Evolutionary conservation across 208 protist genomes (phyloP).

Genomic region (Naegleria gruberi): DNA sequence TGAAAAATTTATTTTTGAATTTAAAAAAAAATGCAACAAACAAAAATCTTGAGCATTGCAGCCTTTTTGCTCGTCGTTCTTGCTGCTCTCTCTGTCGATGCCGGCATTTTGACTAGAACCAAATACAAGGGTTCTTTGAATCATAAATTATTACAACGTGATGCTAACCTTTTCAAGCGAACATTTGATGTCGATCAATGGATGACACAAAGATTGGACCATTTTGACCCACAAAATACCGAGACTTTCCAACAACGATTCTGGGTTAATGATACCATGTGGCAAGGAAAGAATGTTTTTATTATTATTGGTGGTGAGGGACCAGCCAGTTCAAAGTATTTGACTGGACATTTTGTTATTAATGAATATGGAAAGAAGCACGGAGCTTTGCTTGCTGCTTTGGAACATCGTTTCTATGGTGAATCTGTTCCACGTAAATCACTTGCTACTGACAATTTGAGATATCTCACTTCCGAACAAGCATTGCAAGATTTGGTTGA

Average conservation of each 20-base stretch:
- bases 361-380: conserved; percentile 9
- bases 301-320: conserved; percentile 27
- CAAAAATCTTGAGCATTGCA: too few species aligned
- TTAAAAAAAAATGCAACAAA: too few species aligned
- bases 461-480: conserved; percentile 21
- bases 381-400: conserved; percentile 17
- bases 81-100: not conserved
- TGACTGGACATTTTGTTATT: conserved; percentile 5
- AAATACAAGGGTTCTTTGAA: not conserved
- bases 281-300: conserved; percentile 15
- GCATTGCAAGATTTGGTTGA: conserved; percentile 21
- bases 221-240: conserved; percentile 18
- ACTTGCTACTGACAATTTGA: conserved; percentile 13
- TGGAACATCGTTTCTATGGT: conserved; percentile 28
- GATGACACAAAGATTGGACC: conserved; percentile 26
- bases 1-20: too few species aligned
- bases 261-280: conserved; percentile 19
- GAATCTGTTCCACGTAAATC: not conserved
- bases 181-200: not conserved
- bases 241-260: conserved; percentile 26
- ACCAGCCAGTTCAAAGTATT: not conserved
- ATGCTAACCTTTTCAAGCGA: not conserved
- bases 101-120: not conserved
- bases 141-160: not conserved
- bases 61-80: too few species aligned